phyloP scores from a whole-genome alignment of 2,329 filamentous ascomycete species.

The Fusarium sp. region DNA sequence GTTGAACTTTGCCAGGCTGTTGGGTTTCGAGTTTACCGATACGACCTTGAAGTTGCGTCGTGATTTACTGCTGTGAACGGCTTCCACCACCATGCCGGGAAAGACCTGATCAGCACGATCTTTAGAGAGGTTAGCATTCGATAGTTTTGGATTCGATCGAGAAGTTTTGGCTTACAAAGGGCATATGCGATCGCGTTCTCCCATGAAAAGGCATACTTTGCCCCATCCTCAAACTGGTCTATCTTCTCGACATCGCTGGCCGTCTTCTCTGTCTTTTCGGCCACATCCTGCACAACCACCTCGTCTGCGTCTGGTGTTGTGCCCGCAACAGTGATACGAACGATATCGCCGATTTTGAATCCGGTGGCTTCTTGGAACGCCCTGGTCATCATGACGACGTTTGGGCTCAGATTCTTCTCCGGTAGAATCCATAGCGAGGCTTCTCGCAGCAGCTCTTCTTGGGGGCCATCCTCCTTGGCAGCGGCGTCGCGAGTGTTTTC shows the following conservation, averaged over 20 bases:
- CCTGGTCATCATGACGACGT: slow-evolving; percentile 78
- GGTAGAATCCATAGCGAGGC: slow-evolving; percentile 63
- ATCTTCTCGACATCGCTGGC: slow-evolving; percentile 16
- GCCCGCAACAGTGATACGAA: slow-evolving; percentile 68
- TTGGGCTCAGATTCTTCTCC: slow-evolving; percentile 71
- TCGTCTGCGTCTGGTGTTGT: slow-evolving; percentile 65
- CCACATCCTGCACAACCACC: slow-evolving; percentile 70
- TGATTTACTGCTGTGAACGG: slow-evolving; percentile 54
- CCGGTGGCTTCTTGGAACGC: slow-evolving; percentile 77
- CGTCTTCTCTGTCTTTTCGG: slow-evolving; percentile 39
- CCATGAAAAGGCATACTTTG: slow-evolving; percentile 52
- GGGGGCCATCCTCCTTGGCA: slow-evolving; percentile 19
- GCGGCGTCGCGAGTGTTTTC: slow-evolving; percentile 23
- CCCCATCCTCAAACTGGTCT: slow-evolving; percentile 41
- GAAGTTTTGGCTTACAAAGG: slow-evolving; percentile 45
- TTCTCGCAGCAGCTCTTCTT: slow-evolving; percentile 51
- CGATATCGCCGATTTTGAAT: slow-evolving; percentile 76
- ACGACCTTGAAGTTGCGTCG: slow-evolving; percentile 63
- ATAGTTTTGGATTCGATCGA: too few relatives aligned
- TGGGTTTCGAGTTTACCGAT: slow-evolving; percentile 64
- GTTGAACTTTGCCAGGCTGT: slow-evolving; percentile 58
- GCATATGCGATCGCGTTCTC: slow-evolving; percentile 49
- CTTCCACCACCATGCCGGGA: slow-evolving; percentile 76
- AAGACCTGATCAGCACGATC: slow-evolving; percentile 75
- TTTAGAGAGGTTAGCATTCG: slow-evolving; percentile 45